phyloP scores from a whole-genome alignment of 192 early-diverging fungal species.

The Dissophora globulifera region DNA sequence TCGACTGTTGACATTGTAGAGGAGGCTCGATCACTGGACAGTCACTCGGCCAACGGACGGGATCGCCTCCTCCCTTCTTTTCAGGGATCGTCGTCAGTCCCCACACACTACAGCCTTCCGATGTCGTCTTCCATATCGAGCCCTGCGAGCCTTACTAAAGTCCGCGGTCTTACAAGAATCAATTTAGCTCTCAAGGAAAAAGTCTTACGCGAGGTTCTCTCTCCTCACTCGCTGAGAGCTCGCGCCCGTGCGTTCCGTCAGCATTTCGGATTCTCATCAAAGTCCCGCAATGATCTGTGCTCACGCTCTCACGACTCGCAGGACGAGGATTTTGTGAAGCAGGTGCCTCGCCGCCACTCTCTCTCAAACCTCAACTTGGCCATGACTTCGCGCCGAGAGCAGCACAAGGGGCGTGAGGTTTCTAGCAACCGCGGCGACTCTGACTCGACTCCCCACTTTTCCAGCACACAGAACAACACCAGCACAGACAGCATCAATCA shows the following conservation, averaged over 20 bases:
- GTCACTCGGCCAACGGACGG: neutral
- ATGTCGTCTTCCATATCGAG: constrained; percentile 29
- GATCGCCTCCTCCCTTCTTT: constrained; percentile 16
- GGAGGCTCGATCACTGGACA: constrained; percentile 37
- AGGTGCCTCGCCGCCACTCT: constrained; percentile 45
- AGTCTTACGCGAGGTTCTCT: constrained; percentile 90
- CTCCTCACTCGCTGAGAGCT: constrained; percentile 82
- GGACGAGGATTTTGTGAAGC: constrained; percentile 32
- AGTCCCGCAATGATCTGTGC: constrained; percentile 24
- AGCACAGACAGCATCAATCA: neutral
- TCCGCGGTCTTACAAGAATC: constrained; percentile 56
- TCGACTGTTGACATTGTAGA: constrained; percentile 55
- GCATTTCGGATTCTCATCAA: constrained; percentile 49
- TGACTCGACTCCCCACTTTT: constrained; percentile 6
- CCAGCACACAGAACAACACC: neutral
- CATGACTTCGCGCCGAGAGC: constrained; percentile 36
- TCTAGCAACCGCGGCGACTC: neutral
- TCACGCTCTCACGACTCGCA: constrained; percentile 42
- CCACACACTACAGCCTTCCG: constrained; percentile 42
- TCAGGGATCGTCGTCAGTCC: constrained; percentile 49
- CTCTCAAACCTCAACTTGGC: constrained; percentile 48
- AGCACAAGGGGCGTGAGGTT: constrained; percentile 31
- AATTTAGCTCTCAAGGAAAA: constrained; percentile 86
- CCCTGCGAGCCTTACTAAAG: constrained; percentile 29
- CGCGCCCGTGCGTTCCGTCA: constrained; percentile 70